Conservation (phyloP, 495 filamentous ascomycete genomes). For the Xylaria longipes region DNA sequence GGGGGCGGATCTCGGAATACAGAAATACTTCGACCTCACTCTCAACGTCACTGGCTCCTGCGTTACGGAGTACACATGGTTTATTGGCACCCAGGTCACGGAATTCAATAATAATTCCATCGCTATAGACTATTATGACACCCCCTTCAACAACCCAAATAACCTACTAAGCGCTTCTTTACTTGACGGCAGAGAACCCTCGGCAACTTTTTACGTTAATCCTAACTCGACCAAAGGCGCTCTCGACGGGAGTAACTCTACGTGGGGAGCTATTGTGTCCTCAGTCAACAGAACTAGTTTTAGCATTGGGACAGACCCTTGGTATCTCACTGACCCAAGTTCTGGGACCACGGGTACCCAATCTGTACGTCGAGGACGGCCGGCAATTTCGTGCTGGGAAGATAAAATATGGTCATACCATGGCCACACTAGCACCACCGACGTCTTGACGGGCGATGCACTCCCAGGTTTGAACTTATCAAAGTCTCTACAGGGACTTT, state of each 20-base stretch:
- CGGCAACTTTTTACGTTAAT: not conserved
- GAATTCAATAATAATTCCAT: not conserved
- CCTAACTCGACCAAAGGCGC: conserved; percentile 1
- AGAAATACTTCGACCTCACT: conserved; percentile 37
- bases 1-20: conserved; percentile 46
- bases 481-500: conserved; percentile 26
- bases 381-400: not conserved
- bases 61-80: conserved; percentile 43
- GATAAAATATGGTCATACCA: not conserved
- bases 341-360: not conserved
- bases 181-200: not conserved
- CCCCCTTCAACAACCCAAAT: not conserved
- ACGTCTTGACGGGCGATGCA: not conserved
- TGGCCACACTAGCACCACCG: not conserved
- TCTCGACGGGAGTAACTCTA: conserved; percentile 32
- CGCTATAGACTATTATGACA: not conserved
- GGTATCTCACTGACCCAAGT: conserved; percentile 34
- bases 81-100: not conserved
- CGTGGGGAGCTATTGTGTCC: conserved; percentile 40
- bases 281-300: conserved; percentile 42
- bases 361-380: not conserved
- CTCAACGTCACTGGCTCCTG: conserved; percentile 45
- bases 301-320: conserved; percentile 40
- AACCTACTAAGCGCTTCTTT: not conserved
- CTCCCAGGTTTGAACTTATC: conserved; percentile 19